Evolutionary conservation across 1,284 basidiomycete species (phyloP).

Genomic region (Entoloma clypeatum): DNA sequence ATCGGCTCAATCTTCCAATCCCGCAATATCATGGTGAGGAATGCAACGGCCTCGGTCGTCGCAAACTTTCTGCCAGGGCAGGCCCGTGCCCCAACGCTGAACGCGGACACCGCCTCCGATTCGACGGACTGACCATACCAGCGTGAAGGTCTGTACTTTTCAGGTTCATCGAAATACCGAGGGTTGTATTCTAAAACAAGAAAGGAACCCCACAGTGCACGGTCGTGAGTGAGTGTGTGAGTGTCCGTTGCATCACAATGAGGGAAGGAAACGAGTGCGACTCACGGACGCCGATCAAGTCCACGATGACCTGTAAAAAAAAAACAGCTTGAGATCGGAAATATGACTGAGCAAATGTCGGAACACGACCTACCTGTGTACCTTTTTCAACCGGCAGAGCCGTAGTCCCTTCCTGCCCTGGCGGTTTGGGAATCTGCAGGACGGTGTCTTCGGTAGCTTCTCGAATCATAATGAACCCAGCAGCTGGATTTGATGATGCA

Average conservation of each 20-base stretch:
- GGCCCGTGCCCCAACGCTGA: constrained; percentile 49
- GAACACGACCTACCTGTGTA: constrained; percentile 12
- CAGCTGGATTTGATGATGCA: constrained; percentile 21
- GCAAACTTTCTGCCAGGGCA: constrained; percentile 58
- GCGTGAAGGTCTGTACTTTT: constrained; percentile 31
- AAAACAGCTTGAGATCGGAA: too few species aligned
- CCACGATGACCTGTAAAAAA: constrained; percentile 42
- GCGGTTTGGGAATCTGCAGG: constrained; percentile 28
- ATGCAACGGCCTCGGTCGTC: constrained; percentile 46
- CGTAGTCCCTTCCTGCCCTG: constrained; percentile 27
- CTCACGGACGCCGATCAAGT: constrained; percentile 51
- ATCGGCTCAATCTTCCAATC: constrained; percentile 49
- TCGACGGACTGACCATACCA: constrained; percentile 31
- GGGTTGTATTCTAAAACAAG: constrained; percentile 30
- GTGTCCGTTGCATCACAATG: neutral
- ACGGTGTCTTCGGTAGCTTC: constrained; percentile 30
- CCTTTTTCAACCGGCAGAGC: constrained; percentile 28
- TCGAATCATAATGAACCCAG: constrained; percentile 29
- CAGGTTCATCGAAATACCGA: constrained; percentile 32
- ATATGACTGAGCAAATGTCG: neutral
- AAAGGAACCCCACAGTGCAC: neutral
- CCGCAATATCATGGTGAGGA: constrained; percentile 45
- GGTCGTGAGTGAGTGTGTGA: too few species aligned
- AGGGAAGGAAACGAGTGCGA: constrained; percentile 15
- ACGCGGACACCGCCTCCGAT: constrained; percentile 40